Percentiles rank a stretch among this genome's conserved stretches.
These are phyloP conservation scores for Purpureocillium lavendulum DNA, from an alignment of 2,329 filamentous ascomycete species.

Conservation along the genomic window DNA sequence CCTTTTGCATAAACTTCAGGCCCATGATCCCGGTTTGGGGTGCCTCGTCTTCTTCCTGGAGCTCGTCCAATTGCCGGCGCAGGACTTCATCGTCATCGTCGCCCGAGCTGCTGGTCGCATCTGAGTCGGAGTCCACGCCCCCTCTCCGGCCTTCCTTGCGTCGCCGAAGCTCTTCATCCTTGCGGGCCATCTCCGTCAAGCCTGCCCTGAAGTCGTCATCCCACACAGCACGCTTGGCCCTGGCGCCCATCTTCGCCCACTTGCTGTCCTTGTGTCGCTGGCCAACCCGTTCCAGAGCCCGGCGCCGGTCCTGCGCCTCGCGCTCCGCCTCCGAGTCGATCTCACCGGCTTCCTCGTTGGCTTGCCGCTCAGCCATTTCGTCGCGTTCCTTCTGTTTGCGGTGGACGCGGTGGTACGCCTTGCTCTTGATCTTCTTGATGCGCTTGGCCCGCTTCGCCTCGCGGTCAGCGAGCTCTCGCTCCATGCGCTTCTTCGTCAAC, in stretches of 20 bases:
- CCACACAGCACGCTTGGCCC: slow-evolving; percentile 74
- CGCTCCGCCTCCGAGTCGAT: slow-evolving; percentile 58
- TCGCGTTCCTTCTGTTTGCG: slow-evolving; percentile 59
- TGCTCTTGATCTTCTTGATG: slow-evolving; percentile 99
- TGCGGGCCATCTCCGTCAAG: slow-evolving; percentile 70
- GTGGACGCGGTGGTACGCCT: slow-evolving; percentile 86
- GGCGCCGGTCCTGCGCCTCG: slow-evolving; percentile 58
- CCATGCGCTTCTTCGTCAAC: slow-evolving; percentile 65
- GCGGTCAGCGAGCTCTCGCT: slow-evolving; percentile 77
- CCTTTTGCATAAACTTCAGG: slow-evolving; percentile 93
- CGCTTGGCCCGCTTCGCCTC: slow-evolving; percentile 84
- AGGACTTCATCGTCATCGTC: slow-evolving; percentile 46
- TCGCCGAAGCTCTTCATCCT: slow-evolving; percentile 72
- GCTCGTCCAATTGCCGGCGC: slow-evolving; percentile 34
- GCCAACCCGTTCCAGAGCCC: slow-evolving; percentile 79
- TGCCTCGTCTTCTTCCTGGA: slow-evolving; percentile 37
- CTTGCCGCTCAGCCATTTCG: slow-evolving; percentile 43
- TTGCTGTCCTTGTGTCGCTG: slow-evolving; percentile 81
- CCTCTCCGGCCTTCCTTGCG: slow-evolving; percentile 65
- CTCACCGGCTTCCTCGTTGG: slow-evolving; percentile 47
- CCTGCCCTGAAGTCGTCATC: slow-evolving; percentile 77
- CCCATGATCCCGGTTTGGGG: slow-evolving; percentile 62
- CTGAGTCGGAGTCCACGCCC: slow-evolving; percentile 39
- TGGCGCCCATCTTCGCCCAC: slow-evolving; percentile 80
- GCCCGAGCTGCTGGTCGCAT: slow-evolving; percentile 48